Base-by-base conservation (phyloP, 352 stramenopile species). In the Chrysophaeum taylorii region DNA sequence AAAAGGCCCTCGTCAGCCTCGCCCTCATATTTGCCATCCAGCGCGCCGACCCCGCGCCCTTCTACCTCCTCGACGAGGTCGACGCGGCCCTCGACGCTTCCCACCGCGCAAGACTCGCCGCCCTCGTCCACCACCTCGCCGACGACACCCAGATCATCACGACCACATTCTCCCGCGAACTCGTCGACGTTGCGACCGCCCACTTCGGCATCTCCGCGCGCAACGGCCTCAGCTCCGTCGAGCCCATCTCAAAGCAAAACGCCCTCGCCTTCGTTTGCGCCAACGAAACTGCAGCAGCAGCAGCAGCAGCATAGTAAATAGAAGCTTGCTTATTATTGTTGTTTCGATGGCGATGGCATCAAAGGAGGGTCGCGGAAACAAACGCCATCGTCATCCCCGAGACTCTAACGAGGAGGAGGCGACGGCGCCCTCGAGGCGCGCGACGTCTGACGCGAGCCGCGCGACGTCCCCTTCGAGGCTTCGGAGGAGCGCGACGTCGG, bases 61-160 rank as follows among this genome's bases (percentile, higher is more conserved):
- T 99, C 81, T 99, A 99, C 77, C 85, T 99, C 38, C 98, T 99
- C 78, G 96, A 99, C 78, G 96, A 99, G 75, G 94, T 99, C 53
- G 96, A 99, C 75, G 92, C 98, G 81, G 95, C 96, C 23, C 81
- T 99, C n/a, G 96, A 99, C 80, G 92, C 91, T n/a, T 98, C 91
- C 27, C 94, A 99, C 75, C 89, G 96, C 73, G 87, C 91, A 57
- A 87, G 93, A 36, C 93, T 99, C 1, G 96, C 96, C 5, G 84
- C 87, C 7, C 75, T 99, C 52, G 98, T 99, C 74, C 87, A 98
- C 73, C 85, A 89, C 0, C 95, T 99, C 84, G 90, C 93, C 5
- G 84, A 97, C 69, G 87, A 92, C 14, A 94, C 93, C n/a, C 96
- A 99, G 83, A 97, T 99, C 77, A 99, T 99, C 79, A 98, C 93